Evolutionary conservation across 768 basidiomycete species (phyloP).

Genomic region (Leccinum subtestaceum): DNA sequence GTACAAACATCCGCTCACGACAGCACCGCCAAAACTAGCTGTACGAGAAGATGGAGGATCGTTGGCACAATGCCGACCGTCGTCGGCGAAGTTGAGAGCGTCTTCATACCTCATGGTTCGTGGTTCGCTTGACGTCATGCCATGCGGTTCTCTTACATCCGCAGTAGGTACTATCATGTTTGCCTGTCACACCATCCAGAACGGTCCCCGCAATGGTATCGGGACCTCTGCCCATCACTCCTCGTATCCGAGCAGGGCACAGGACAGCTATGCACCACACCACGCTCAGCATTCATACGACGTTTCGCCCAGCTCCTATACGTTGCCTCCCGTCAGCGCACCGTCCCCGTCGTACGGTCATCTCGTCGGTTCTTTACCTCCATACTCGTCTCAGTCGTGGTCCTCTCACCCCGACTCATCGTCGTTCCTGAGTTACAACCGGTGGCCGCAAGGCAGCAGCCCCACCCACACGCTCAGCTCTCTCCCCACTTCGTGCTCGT

Average conservation of each 20-base stretch:
- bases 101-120: slow-evolving; percentile 88
- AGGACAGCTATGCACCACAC: slow-evolving; percentile 26
- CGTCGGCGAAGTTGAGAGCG: slow-evolving; percentile 72
- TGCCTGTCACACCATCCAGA: slow-evolving; percentile 38
- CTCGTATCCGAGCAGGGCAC: slow-evolving; percentile 24
- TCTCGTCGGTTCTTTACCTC: slow-evolving; percentile 21
- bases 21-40: slow-evolving; percentile 80
- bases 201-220: slow-evolving; percentile 18
- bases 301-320: slow-evolving; percentile 27
- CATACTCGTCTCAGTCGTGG: slow-evolving; percentile 31
- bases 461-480: slow-evolving; percentile 27
- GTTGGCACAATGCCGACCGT: slow-evolving; percentile 60
- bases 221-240: slow-evolving; percentile 20
- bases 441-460: slow-evolving; percentile 29
- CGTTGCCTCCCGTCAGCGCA: slow-evolving; percentile 32
- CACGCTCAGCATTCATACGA: slow-evolving; percentile 30
- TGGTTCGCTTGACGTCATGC: slow-evolving; percentile 35
- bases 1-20: slow-evolving; percentile 53
- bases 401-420: slow-evolving; percentile 28
- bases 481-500: slow-evolving; percentile 25
- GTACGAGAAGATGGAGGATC: slow-evolving; percentile 80
- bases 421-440: slow-evolving; percentile 29
- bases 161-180: slow-evolving; percentile 37
- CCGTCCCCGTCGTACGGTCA: slow-evolving; percentile 29
- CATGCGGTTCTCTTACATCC: slow-evolving; percentile 29